Percentiles rank a stretch among this genome's conserved stretches.
Conservation (phyloP, 2,329 filamentous ascomycete species). For the Fusarium agapanthi region DNA sequence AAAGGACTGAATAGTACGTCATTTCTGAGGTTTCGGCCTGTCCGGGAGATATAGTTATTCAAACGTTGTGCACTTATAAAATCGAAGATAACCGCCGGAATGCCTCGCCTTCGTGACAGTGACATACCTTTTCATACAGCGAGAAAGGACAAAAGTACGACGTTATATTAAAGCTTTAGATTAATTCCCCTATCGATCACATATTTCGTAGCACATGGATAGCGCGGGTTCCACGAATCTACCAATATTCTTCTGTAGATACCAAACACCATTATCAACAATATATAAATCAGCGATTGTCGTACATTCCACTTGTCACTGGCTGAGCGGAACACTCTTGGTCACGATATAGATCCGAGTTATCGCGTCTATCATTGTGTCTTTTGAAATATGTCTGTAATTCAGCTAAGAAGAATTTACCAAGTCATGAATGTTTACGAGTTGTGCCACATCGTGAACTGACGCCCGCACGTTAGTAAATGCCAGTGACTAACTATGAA, state of each 20-base stretch:
- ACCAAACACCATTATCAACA: background rate
- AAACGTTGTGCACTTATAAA: background rate
- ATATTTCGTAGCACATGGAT: background rate
- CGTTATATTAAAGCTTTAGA: background rate
- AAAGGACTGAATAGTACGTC: background rate
- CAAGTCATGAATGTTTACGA: background rate
- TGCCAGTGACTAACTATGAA: background rate
- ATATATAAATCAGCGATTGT: background rate
- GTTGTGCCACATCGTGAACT: background rate
- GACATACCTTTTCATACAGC: background rate
- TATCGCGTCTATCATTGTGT: background rate
- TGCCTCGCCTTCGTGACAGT: background rate
- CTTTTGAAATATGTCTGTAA: background rate
- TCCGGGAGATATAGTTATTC: background rate
- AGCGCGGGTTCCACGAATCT: background rate
- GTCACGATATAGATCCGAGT: background rate
- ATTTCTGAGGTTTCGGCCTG: background rate
- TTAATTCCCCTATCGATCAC: no score
- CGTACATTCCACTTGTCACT: background rate
- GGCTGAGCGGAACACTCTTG: background rate
- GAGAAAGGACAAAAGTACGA: background rate
- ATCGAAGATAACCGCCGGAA: background rate
- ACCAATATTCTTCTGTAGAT: background rate
- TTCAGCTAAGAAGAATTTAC: background rate
- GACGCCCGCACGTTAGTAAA: background rate